phyloP scores from a whole-genome alignment of 2,329 filamentous ascomycete genomes.

The Microsporum ferrugineum region DNA sequence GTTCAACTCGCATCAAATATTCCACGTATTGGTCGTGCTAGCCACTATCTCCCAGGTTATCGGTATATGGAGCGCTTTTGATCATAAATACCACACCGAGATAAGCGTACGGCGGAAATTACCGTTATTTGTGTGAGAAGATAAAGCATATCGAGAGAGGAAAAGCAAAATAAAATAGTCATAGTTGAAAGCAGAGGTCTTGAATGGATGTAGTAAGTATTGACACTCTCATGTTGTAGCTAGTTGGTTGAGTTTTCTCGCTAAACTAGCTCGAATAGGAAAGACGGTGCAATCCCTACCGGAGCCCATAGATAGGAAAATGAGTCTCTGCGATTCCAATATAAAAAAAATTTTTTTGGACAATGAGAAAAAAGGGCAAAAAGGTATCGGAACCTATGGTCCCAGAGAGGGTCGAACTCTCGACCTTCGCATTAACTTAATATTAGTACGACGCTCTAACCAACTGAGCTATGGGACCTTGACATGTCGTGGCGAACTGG shows the following conservation, averaged over 20 bases:
- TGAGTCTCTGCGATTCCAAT: neutral
- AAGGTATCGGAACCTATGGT: conserved; percentile 4
- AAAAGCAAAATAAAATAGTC: neutral
- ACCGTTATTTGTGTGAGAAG: neutral
- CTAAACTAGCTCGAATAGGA: neutral
- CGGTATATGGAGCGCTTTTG: conserved; percentile 72
- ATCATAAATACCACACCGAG: conserved; percentile 56
- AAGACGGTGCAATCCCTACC: neutral
- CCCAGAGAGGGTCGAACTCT: conserved; percentile 11
- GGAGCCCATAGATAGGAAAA: neutral
- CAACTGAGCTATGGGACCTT: conserved; percentile 4
- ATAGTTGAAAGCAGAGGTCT: neutral
- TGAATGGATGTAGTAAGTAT: neutral
- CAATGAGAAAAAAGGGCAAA: conserved; percentile 1
- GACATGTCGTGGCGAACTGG: neutral
- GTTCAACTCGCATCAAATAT: conserved; percentile 39
- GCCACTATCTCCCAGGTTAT: conserved; percentile 44
- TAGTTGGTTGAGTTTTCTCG: neutral
- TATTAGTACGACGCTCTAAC: conserved; percentile 4
- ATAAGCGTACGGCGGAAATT: neutral
- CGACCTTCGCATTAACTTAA: conserved; percentile 8
- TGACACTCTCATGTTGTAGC: neutral
- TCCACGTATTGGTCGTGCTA: conserved; percentile 37
- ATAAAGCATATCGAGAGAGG: neutral
- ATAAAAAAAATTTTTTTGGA: neutral